These are phyloP conservation scores for Herpetomonas tarakana DNA, from an alignment of 208 protist species.

Conservation along the genomic window DNA sequence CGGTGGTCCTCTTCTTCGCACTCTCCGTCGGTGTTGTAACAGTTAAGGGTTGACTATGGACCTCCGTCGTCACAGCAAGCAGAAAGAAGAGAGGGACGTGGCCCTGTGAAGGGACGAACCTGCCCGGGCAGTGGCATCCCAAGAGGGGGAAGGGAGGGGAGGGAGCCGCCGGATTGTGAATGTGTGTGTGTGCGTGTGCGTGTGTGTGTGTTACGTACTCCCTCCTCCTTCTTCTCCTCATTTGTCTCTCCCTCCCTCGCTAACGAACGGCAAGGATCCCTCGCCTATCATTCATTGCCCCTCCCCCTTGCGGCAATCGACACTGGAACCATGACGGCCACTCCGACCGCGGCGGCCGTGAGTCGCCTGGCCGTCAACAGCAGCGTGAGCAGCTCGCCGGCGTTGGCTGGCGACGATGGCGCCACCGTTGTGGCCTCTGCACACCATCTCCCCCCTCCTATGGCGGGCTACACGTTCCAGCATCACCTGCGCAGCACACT, in stretches of 20 bases:
- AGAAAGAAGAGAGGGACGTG: no score
- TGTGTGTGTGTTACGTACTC: conserved; percentile 4
- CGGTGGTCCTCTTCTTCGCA: no score
- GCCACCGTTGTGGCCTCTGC: conserved; percentile 19
- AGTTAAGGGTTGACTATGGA: no score
- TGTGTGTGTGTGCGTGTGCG: background rate
- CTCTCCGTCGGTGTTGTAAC: no score
- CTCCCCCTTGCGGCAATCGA: no score
- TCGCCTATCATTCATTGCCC: no score
- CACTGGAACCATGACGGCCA: background rate
- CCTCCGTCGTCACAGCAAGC: no score
- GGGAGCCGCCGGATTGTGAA: no score
- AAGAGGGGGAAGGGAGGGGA: no score
- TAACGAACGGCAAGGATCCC: background rate
- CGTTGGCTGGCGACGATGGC: no score
- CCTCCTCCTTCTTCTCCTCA: conserved; percentile 11
- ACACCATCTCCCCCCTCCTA: conserved; percentile 30
- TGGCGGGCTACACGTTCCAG: conserved; percentile 56
- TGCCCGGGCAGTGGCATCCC: no score
- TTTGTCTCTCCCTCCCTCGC: background rate
- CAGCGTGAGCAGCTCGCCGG: background rate
- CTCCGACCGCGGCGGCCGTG: background rate
- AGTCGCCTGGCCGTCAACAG: background rate
- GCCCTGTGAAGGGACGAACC: no score
- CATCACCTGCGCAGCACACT: conserved; percentile 35